phyloP scores from a whole-genome alignment of 2,329 filamentous ascomycete species.

The Fusarium acutatum region DNA sequence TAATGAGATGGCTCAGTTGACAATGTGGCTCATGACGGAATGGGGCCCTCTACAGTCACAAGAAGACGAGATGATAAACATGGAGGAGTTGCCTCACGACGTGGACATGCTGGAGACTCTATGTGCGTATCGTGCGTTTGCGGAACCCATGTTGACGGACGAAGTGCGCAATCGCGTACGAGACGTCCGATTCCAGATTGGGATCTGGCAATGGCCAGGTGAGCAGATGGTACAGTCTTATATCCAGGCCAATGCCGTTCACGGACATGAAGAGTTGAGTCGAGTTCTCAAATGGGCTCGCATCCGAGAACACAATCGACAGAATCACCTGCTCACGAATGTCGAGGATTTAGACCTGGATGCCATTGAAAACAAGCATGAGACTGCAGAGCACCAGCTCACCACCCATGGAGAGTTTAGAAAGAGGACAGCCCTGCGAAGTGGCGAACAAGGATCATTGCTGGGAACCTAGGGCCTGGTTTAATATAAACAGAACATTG shows the following conservation, averaged over 20 bases:
- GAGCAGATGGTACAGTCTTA: slow-evolving; percentile 48
- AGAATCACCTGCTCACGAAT: background rate
- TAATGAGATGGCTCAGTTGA: slow-evolving; percentile 63
- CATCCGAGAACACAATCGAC: slow-evolving; percentile 9
- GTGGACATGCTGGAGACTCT: slow-evolving; percentile 50
- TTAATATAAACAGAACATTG: background rate
- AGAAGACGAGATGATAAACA: slow-evolving; percentile 48
- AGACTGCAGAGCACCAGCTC: background rate
- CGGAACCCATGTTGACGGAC: slow-evolving; percentile 51
- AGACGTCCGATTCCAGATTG: slow-evolving; percentile 36
- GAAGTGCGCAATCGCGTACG: slow-evolving; percentile 46
- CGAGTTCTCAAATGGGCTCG: slow-evolving; percentile 38
- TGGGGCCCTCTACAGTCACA: slow-evolving; percentile 49
- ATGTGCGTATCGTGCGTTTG: slow-evolving; percentile 59
- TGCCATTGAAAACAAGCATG: background rate
- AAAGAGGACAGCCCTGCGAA: background rate
- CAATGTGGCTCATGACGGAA: slow-evolving; percentile 66
- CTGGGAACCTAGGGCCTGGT: background rate
- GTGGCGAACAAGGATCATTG: background rate
- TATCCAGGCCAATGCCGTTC: slow-evolving; percentile 36
- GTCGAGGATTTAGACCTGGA: slow-evolving; percentile 1
- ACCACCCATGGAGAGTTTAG: background rate
- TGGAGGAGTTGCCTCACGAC: slow-evolving; percentile 46
- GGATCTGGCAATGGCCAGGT: slow-evolving; percentile 51
- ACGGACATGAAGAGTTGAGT: slow-evolving; percentile 38